Evolutionary conservation across 179 eudicot genomes (phyloP).

Genomic region (Actinidia arguta): DNA sequence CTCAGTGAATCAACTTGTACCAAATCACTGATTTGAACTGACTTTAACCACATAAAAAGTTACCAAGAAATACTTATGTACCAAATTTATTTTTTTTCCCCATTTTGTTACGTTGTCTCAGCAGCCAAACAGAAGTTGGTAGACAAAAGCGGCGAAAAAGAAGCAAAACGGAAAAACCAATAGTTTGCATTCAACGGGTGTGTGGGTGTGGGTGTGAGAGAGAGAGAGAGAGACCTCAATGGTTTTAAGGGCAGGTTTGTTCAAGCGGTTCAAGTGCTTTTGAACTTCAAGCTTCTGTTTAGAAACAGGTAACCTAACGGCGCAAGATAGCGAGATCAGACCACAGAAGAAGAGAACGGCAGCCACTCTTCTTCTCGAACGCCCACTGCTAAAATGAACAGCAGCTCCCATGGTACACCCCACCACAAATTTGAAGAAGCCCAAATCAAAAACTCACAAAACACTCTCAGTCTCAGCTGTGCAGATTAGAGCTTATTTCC

Average conservation of each 20-base stretch:
- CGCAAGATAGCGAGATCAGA: background rate
- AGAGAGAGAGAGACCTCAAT: slow-evolving; percentile 34
- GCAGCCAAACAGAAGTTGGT: background rate
- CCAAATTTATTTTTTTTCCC: no score
- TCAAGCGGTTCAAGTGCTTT: slow-evolving; percentile 38
- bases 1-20: background rate
- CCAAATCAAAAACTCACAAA: background rate
- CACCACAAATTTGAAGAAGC: background rate
- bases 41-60: no score
- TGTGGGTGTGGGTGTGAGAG: background rate
- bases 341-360: slow-evolving; percentile 24
- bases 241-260: slow-evolving; percentile 42
- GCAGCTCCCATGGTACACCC: slow-evolving; percentile 24
- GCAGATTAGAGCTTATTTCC: background rate
- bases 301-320: background rate
- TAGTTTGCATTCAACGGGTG: background rate
- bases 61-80: no score
- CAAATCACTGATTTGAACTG: background rate
- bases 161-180: background rate
- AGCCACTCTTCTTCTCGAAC: slow-evolving; percentile 17
- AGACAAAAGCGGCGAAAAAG: background rate
- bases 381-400: slow-evolving; percentile 31
- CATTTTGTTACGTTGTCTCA: background rate
- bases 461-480: background rate
- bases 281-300: slow-evolving; percentile 35